Conservation (phyloP, 805 yeast genomes). For the Maudiozyma saulgeensis region DNA sequence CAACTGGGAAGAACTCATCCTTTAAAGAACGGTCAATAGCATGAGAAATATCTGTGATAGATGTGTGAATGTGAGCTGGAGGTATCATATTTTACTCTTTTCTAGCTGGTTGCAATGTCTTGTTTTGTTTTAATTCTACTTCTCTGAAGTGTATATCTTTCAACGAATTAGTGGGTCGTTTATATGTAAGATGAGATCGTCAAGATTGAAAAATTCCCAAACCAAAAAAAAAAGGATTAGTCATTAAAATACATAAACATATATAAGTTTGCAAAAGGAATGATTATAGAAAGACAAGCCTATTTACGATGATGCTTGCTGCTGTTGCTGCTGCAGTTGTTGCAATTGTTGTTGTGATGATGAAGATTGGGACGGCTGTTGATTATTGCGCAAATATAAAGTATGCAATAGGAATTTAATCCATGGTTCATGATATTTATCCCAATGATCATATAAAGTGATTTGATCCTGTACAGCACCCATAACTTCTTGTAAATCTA, state of each 20-base stretch:
- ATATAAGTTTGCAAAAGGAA: too few species aligned
- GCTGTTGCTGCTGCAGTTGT: background rate
- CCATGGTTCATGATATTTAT: slow-evolving; percentile 61
- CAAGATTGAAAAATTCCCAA: too few species aligned
- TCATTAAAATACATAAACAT: too few species aligned
- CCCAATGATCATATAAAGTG: slow-evolving; percentile 78
- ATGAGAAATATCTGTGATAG: slow-evolving; percentile 54
- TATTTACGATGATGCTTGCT: background rate
- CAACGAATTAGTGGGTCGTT: too few species aligned
- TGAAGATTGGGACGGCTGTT: background rate
- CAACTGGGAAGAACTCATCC: slow-evolving; percentile 57
- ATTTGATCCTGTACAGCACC: slow-evolving; percentile 80
- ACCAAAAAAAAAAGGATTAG: too few species aligned
- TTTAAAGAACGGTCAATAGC: slow-evolving; percentile 78
- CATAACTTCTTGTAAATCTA: slow-evolving; percentile 67
- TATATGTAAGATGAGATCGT: too few species aligned
- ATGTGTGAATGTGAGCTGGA: slow-evolving; percentile 41
- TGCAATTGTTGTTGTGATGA: background rate
- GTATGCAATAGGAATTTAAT: slow-evolving; percentile 34
- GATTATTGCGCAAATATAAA: slow-evolving; percentile 18
- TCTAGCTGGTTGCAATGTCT: too few species aligned
- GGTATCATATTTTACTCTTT: background rate
- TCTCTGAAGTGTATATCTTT: too few species aligned
- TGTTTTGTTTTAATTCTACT: too few species aligned
- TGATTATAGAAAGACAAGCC: too few species aligned